Evolutionary conservation across 106 monocot species (phyloP).

Genomic region (Phalaenopsis equestris): DNA sequence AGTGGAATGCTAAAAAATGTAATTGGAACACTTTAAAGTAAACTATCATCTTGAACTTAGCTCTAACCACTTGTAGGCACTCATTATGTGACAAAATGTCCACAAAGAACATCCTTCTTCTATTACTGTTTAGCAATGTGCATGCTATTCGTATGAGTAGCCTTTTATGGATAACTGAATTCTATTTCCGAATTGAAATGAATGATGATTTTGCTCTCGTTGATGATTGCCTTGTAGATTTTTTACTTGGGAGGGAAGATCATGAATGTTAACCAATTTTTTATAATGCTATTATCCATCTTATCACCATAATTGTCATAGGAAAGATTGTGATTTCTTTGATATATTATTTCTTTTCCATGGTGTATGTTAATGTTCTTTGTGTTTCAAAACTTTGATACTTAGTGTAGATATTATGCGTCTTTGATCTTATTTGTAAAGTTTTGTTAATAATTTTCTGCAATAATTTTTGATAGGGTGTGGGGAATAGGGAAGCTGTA

Average conservation of each 20-base stretch:
- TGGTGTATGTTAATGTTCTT: background rate
- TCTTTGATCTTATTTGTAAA: slow-evolving; percentile 1
- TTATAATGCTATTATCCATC: background rate
- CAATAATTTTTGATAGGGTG: slow-evolving; percentile 48
- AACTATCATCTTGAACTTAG: too few relatives aligned
- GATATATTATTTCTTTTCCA: background rate
- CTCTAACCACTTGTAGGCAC: too few relatives aligned
- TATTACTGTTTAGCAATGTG: background rate
- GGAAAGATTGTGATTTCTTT: background rate
- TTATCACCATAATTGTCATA: background rate
- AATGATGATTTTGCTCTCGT: background rate
- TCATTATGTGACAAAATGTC: too few relatives aligned
- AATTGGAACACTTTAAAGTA: too few relatives aligned
- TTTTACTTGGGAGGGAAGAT: background rate
- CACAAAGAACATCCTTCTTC: background rate
- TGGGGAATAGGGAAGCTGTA: slow-evolving; percentile 91
- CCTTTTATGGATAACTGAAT: background rate
- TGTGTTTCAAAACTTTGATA: background rate
- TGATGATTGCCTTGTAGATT: background rate
- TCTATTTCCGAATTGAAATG: background rate
- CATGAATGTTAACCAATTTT: background rate
- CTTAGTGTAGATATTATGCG: background rate
- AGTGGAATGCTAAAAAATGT: too few relatives aligned
- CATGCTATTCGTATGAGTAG: background rate
- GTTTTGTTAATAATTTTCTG: background rate